Evolutionary conservation across 1,284 basidiomycete species (phyloP).

Genomic region (Rhodotorula sp.): DNA sequence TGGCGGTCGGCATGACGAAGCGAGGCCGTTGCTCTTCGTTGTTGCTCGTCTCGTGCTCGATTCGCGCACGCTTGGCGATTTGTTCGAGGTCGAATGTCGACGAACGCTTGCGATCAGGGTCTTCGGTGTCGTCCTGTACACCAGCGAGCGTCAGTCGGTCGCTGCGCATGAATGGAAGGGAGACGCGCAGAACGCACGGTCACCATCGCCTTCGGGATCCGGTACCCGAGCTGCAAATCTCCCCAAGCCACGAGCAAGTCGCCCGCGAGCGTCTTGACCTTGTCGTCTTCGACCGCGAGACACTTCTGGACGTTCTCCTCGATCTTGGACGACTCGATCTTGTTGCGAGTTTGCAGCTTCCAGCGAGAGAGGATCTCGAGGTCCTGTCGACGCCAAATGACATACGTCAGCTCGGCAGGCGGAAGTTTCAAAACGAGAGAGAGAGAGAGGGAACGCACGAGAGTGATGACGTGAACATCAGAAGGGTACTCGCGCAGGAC

Average conservation of each 20-base stretch:
- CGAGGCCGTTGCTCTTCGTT: neutral
- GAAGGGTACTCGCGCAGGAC: constrained; percentile 75
- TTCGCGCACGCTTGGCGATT: constrained; percentile 29
- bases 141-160: neutral
- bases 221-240: constrained; percentile 69
- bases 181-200: neutral
- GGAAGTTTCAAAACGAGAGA: too few species aligned
- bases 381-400: constrained; percentile 55
- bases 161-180: neutral
- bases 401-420: neutral
- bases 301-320: constrained; percentile 64
- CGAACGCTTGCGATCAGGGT: constrained; percentile 25
- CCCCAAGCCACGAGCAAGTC: constrained; percentile 73
- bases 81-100: constrained; percentile 23
- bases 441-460: constrained; percentile 55
- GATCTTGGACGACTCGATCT: constrained; percentile 85
- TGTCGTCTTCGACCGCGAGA: constrained; percentile 54
- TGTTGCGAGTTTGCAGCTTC: constrained; percentile 86
- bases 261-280: constrained; percentile 59
- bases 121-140: constrained; percentile 16
- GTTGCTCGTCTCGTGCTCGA: constrained; percentile 14
- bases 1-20: neutral
- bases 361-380: constrained; percentile 71
- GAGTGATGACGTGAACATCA: constrained; percentile 68
- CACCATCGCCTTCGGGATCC: constrained; percentile 66